Evolutionary conservation across 495 filamentous ascomycete species (phyloP).

Genomic region (Hypoxylon rickii): DNA sequence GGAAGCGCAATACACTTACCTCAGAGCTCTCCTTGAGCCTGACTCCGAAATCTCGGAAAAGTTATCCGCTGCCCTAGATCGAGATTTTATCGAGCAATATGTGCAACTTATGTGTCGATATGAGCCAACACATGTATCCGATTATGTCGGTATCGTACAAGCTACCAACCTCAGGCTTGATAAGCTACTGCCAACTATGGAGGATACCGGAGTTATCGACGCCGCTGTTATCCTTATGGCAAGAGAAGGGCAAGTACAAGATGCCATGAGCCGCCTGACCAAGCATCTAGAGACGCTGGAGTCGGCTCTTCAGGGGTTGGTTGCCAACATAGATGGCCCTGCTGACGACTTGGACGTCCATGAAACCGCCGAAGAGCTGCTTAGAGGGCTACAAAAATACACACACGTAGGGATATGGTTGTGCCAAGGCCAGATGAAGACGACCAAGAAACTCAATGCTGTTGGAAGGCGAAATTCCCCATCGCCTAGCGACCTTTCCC

Average conservation of each 20-base stretch:
- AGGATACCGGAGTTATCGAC: conserved; percentile 87
- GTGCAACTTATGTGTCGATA: conserved; percentile 88
- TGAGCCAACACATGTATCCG: conserved; percentile 78
- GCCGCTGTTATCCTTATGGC: conserved; percentile 91
- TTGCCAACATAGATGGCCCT: conserved; percentile 53
- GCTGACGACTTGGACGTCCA: conserved; percentile 57
- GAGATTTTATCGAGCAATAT: conserved; percentile 78
- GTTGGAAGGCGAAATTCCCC: conserved; percentile 51
- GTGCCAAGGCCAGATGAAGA: conserved; percentile 86
- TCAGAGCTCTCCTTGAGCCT: conserved; percentile 79
- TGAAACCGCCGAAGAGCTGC: conserved; percentile 60
- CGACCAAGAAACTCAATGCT: conserved; percentile 45
- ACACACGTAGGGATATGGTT: conserved; percentile 91
- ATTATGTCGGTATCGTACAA: conserved; percentile 79
- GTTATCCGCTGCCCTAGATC: conserved; percentile 37
- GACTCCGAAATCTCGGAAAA: conserved; percentile 49
- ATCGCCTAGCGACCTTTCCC: conserved; percentile 65
- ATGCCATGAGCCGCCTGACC: conserved; percentile 83
- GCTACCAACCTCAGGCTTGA: conserved; percentile 81
- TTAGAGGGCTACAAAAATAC: conserved; percentile 84
- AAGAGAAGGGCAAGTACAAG: conserved; percentile 80
- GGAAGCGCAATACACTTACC: conserved; percentile 73
- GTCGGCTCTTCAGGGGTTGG: conserved; percentile 73
- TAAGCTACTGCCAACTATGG: conserved; percentile 82
- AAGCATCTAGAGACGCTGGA: conserved; percentile 78